These are phyloP conservation scores for Calocybe indica DNA, from an alignment of 768 basidiomycete species.

Conservation along the genomic window DNA sequence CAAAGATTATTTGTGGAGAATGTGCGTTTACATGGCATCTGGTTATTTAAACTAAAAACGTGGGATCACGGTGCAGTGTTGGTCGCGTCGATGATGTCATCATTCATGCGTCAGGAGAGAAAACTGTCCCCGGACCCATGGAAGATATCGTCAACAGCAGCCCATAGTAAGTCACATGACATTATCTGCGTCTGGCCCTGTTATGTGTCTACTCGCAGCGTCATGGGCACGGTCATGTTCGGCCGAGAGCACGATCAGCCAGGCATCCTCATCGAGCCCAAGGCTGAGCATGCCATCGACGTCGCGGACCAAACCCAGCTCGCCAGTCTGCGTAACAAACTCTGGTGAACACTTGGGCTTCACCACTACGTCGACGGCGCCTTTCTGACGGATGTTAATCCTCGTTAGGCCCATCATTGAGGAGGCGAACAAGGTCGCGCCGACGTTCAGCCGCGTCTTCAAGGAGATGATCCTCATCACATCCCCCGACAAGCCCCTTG, in stretches of 20 bases:
- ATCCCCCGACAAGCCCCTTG: slow-evolving; percentile 29
- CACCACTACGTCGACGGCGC: not conserved
- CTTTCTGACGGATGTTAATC: not conserved
- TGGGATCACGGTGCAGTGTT: slow-evolving; percentile 11
- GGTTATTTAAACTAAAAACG: not conserved
- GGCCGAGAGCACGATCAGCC: slow-evolving; percentile 26
- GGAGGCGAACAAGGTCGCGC: slow-evolving; percentile 31
- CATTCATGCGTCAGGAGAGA: slow-evolving; percentile 24
- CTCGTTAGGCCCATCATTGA: slow-evolving; percentile 27
- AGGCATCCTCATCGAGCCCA: slow-evolving; percentile 26
- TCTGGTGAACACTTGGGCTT: slow-evolving; percentile 20
- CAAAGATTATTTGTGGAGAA: slow-evolving; percentile 33
- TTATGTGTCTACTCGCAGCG: slow-evolving; percentile 8
- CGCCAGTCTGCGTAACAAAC: slow-evolving; percentile 22
- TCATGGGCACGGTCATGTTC: slow-evolving; percentile 33
- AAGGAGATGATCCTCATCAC: slow-evolving; percentile 45
- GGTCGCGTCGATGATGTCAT: slow-evolving; percentile 27
- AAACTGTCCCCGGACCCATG: slow-evolving; percentile 24
- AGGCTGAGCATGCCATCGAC: slow-evolving; percentile 19
- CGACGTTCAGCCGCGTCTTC: slow-evolving; percentile 33
- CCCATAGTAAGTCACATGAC: slow-evolving; percentile 11
- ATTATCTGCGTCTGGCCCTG: not conserved
- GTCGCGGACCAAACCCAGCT: slow-evolving; percentile 18
- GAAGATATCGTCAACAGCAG: slow-evolving; percentile 15
- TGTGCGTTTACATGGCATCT: slow-evolving; percentile 19